Percentiles rank a stretch among this genome's conserved stretches.
Conservation (phyloP, 1,284 basidiomycete species). For the Vanrija sp. region DNA sequence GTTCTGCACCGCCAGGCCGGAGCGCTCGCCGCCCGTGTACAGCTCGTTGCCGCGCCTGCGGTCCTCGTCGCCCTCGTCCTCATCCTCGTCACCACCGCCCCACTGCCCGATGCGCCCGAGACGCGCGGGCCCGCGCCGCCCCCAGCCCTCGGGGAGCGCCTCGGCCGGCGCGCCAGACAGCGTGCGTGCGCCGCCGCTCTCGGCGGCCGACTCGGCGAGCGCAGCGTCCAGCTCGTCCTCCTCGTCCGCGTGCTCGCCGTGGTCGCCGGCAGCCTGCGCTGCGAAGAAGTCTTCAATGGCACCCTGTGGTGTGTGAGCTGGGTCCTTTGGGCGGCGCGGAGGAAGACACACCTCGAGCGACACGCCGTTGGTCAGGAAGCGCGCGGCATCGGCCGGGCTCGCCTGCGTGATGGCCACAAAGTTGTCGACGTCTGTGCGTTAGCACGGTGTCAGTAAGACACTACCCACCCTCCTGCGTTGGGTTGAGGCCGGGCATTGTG, state of each 20-base stretch:
- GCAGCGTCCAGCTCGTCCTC: constrained; percentile 22
- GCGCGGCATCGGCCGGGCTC: constrained; percentile 33
- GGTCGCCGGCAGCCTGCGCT: constrained; percentile 27
- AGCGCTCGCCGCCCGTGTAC: constrained; percentile 76
- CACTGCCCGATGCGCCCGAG: constrained; percentile 10
- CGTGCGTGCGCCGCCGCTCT: constrained; percentile 23
- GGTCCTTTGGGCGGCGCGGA: neutral
- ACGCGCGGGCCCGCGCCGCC: constrained; percentile 19
- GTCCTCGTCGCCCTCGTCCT: constrained; percentile 55
- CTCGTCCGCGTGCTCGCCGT: constrained; percentile 24
- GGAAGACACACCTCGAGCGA: constrained; percentile 37
- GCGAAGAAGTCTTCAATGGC: constrained; percentile 47
- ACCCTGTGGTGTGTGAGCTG: constrained; percentile 20
- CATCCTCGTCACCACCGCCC: constrained; percentile 37
- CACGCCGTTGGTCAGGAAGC: constrained; percentile 40
- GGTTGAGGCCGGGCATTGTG: constrained; percentile 36
- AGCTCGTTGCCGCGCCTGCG: constrained; percentile 50
- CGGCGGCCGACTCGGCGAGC: constrained; percentile 7
- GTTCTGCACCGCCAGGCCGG: constrained; percentile 86
- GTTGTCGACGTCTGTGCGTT: constrained; percentile 38
- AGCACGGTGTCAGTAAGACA: neutral
- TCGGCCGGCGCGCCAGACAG: constrained; percentile 30
- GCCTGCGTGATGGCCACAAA: constrained; percentile 47
- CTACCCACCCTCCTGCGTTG: constrained; percentile 32
- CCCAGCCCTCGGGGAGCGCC: constrained; percentile 42